A percentile compares a stretch with the other conserved stretches of the same genome.
Conservation (phyloP, 352 stramenopile species). For the Pseudoperonospora humuli region DNA sequence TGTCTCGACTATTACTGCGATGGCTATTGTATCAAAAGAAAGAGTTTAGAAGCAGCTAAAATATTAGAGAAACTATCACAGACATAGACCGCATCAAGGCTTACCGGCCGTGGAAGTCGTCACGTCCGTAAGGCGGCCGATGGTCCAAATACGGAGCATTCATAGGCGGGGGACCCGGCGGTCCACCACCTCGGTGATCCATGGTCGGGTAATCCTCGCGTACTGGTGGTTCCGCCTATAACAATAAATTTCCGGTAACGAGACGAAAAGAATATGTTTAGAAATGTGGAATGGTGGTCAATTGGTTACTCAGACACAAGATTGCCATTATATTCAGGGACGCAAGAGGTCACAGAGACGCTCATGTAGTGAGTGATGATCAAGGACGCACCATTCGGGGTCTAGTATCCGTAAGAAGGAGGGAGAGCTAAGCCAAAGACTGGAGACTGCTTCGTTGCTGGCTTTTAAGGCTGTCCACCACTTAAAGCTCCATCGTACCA, state of each 20-base stretch:
- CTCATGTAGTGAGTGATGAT: neutral
- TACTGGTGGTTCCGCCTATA: constrained; percentile 30
- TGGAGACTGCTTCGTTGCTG: constrained; percentile 12
- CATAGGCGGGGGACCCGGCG: constrained; percentile 20
- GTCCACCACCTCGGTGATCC: constrained; percentile 24
- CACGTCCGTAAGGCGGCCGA: constrained; percentile 15
- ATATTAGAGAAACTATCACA: neutral
- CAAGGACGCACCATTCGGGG: constrained; percentile 13
- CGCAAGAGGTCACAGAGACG: neutral
- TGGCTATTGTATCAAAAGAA: constrained; percentile 1
- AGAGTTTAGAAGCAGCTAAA: neutral
- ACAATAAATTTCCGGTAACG: neutral
- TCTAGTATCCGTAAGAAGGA: constrained; percentile 1
- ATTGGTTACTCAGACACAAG: neutral
- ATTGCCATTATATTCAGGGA: neutral
- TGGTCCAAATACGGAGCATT: constrained; percentile 24
- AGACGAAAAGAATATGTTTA: neutral
- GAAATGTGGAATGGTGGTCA: too few species aligned
- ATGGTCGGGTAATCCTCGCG: constrained; percentile 38
- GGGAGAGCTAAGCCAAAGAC: neutral
- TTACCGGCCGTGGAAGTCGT: constrained; percentile 25
- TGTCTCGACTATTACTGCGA: constrained; percentile 29
- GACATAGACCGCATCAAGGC: neutral
- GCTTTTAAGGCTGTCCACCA: constrained; percentile 17
- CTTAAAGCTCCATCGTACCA: neutral